phyloP scores from a whole-genome alignment of 1,139 yeast species.

The Blastobotrys arbuscula region DNA sequence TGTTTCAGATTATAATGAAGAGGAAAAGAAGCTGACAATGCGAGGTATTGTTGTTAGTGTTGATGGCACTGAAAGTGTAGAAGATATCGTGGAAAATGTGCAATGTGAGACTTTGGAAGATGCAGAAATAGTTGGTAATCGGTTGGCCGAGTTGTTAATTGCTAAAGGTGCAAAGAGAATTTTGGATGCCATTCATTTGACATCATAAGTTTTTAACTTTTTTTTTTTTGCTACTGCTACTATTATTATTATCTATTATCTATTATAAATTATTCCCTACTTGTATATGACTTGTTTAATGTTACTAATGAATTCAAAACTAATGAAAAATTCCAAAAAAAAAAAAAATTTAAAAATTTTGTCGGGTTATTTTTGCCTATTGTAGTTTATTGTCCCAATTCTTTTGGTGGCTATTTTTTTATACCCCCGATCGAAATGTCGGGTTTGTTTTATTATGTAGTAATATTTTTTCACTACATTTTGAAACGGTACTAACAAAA shows the following conservation, averaged over 20 bases:
- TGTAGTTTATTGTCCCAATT: too few relatives aligned
- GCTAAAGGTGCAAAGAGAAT: constrained; percentile 78
- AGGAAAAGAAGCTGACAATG: constrained; percentile 43
- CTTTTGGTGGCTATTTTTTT: too few relatives aligned
- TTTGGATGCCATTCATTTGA: constrained; percentile 73
- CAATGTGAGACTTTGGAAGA: constrained; percentile 46
- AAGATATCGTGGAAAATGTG: constrained; percentile 39
- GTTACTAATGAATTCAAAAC: not conserved
- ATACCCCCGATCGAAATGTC: too few relatives aligned
- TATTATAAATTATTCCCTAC: too few relatives aligned
- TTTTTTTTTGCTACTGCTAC: not conserved
- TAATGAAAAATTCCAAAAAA: too few relatives aligned
- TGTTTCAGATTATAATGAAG: constrained; percentile 49
- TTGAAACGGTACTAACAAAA: too few relatives aligned
- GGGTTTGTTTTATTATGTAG: too few relatives aligned
- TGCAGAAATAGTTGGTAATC: constrained; percentile 65
- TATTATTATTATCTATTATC: constrained; percentile 11
- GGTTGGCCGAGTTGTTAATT: constrained; percentile 62
- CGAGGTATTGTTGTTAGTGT: constrained; percentile 75
- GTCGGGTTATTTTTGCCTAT: too few relatives aligned
- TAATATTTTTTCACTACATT: too few relatives aligned
- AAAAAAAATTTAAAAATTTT: too few relatives aligned
- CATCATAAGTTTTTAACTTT: constrained; percentile 22
- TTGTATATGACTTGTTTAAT: constrained; percentile 3
- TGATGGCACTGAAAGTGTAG: constrained; percentile 69